phyloP scores from a whole-genome alignment of 2,329 filamentous ascomycete species.

The Mycosphaerelloides madeirae region DNA sequence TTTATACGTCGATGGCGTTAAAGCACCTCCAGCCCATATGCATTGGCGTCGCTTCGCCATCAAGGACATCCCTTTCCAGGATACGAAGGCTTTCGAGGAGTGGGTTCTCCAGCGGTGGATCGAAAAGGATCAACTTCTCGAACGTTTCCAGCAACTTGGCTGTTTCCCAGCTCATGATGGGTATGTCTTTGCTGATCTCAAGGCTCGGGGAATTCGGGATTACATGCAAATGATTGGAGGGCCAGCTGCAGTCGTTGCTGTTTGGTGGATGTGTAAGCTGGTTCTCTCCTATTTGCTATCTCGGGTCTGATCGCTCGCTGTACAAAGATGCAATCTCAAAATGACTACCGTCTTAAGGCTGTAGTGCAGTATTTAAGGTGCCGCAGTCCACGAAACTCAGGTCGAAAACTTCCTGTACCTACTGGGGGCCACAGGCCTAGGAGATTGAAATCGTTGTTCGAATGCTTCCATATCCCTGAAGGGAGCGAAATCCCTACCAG shows the following conservation, averaged over 20 bases:
- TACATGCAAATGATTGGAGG: not conserved
- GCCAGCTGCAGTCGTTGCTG: not conserved
- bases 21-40: slow-evolving; percentile 88
- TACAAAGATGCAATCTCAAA: too few relatives aligned
- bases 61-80: slow-evolving; percentile 72
- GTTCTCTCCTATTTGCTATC: too few relatives aligned
- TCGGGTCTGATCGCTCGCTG: too few relatives aligned
- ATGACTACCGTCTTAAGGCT: too few relatives aligned
- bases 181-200: not conserved
- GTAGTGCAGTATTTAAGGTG: too few relatives aligned
- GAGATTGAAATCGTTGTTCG: too few relatives aligned
- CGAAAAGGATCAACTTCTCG: slow-evolving; percentile 80
- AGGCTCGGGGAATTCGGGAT: not conserved
- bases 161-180: slow-evolving; percentile 57
- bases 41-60: slow-evolving; percentile 83
- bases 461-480: too few relatives aligned
- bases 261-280: not conserved
- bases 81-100: slow-evolving; percentile 63
- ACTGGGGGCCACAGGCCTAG: too few relatives aligned
- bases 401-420: too few relatives aligned
- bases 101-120: slow-evolving; percentile 82
- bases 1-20: slow-evolving; percentile 77
- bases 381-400: too few relatives aligned
- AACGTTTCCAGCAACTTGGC: slow-evolving; percentile 65
- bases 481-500: too few relatives aligned